These are phyloP conservation scores for Penicillium janthinellum DNA, from an alignment of 2,329 filamentous ascomycete genomes.

Conservation along the genomic window DNA sequence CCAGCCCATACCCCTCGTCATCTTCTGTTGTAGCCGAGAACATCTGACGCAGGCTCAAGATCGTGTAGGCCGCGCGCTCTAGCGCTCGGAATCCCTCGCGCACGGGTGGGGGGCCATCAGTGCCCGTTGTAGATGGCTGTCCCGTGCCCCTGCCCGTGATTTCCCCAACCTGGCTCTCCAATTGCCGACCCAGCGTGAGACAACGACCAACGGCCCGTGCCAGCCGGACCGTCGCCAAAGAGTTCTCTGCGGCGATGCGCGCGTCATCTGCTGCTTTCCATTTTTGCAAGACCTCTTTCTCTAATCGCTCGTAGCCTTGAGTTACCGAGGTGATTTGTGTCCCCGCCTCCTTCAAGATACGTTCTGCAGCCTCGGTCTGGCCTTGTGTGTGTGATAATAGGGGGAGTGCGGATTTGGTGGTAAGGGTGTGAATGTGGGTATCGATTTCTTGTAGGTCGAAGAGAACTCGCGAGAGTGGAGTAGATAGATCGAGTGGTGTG, in stretches of 20 bases:
- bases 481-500: conserved; percentile 87
- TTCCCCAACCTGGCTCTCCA: conserved; percentile 83
- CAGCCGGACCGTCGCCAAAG: conserved; percentile 78
- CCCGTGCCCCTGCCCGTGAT: conserved; percentile 50
- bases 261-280: conserved; percentile 86
- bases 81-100: conserved; percentile 76
- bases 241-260: conserved; percentile 70
- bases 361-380: conserved; percentile 71
- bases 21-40: conserved; percentile 67
- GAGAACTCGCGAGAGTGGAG: conserved; percentile 86
- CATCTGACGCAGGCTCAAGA: conserved; percentile 74
- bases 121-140: conserved; percentile 29
- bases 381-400: conserved; percentile 75
- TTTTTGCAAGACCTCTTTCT: conserved; percentile 82
- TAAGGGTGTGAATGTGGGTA: conserved; percentile 88
- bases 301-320: conserved; percentile 80
- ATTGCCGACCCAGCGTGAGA: conserved; percentile 77
- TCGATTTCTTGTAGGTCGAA: conserved; percentile 98
- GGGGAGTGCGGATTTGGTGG: conserved; percentile 79
- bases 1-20: conserved; percentile 76
- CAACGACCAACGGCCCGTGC: conserved; percentile 76
- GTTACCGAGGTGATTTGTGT: conserved; percentile 77
- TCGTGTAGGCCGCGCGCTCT: conserved; percentile 77
- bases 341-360: conserved; percentile 75
- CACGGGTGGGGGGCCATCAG: conserved; percentile 37